Evolutionary conservation across 495 filamentous ascomycete species (phyloP).

Genomic region (Podospora pseudopauciseta): DNA sequence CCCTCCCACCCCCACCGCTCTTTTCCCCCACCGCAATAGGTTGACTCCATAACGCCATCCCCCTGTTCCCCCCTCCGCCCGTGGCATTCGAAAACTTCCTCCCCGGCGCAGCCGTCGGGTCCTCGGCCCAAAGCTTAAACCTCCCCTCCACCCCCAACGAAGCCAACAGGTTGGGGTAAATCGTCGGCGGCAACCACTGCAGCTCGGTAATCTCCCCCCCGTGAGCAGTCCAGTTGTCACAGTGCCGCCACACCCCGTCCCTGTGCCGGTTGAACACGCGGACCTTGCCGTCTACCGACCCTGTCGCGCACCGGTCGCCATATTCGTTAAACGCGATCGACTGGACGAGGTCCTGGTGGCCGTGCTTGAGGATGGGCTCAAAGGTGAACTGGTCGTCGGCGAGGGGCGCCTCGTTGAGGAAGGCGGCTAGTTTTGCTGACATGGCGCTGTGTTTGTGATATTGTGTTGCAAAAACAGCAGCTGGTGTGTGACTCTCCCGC

Average conservation of each 20-base stretch:
- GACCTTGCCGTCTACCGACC: slow-evolving; percentile 88
- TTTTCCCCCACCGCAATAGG: not conserved
- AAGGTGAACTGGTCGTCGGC: slow-evolving; percentile 66
- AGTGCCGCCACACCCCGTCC: slow-evolving; percentile 71
- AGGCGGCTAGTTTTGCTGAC: slow-evolving; percentile 22
- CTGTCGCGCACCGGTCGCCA: slow-evolving; percentile 85
- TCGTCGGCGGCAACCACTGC: slow-evolving; percentile 65
- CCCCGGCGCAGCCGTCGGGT: slow-evolving; percentile 68
- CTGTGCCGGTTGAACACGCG: slow-evolving; percentile 83
- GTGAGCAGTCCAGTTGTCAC: slow-evolving; percentile 88
- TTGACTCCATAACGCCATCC: not conserved
- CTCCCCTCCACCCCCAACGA: slow-evolving; percentile 80
- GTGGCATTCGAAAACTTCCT: slow-evolving; percentile 62
- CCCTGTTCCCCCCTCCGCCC: not conserved
- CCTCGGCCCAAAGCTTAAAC: slow-evolving; percentile 88
- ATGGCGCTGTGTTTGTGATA: slow-evolving; percentile 9
- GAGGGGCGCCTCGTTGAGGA: slow-evolving; percentile 70
- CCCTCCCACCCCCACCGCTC: not conserved
- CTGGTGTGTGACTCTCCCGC: not conserved
- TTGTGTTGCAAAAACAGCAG: not conserved
- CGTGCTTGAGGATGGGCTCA: slow-evolving; percentile 51
- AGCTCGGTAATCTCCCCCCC: slow-evolving; percentile 82
- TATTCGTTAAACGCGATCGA: slow-evolving; percentile 71
- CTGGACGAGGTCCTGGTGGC: slow-evolving; percentile 66
- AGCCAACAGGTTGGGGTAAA: slow-evolving; percentile 55